Evolutionary conservation across 495 filamentous ascomycete genomes (phyloP).

Genomic region (Diplogelasinospora grovesii): DNA sequence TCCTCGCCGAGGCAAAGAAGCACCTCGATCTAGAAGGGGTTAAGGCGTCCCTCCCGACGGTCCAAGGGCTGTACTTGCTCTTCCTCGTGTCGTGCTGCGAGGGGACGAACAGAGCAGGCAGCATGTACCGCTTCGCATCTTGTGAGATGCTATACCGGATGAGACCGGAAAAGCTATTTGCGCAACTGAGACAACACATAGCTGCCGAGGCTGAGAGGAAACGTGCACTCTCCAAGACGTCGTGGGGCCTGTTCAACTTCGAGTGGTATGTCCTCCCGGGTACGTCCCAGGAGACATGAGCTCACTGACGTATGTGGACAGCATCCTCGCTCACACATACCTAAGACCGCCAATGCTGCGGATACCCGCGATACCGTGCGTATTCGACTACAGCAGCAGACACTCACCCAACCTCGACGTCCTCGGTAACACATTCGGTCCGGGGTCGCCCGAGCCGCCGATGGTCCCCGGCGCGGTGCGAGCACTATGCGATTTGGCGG

Average conservation of each 20-base stretch:
- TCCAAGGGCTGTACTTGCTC: slow-evolving; percentile 11
- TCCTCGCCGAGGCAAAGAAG: slow-evolving; percentile 12
- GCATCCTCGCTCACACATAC: too few species aligned
- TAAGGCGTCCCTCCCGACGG: slow-evolving; percentile 5
- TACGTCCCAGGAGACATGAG: too few species aligned
- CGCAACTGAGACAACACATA: slow-evolving; percentile 1
- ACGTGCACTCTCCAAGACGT: slow-evolving; percentile 6
- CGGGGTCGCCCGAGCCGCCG: slow-evolving; percentile 1
- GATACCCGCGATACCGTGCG: too few species aligned
- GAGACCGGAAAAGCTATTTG: slow-evolving; percentile 2
- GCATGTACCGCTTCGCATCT: slow-evolving; percentile 14
- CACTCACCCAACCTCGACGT: neutral
- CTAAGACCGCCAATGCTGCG: too few species aligned
- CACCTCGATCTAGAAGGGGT: slow-evolving; percentile 5
- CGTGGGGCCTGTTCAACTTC: slow-evolving; percentile 11
- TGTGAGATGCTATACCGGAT: slow-evolving; percentile 14
- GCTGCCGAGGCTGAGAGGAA: slow-evolving; percentile 3
- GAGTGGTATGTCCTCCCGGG: slow-evolving; percentile 9
- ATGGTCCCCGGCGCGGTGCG: neutral
- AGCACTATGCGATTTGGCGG: neutral
- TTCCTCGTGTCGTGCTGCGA: slow-evolving; percentile 6
- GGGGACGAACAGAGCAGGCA: slow-evolving; percentile 11
- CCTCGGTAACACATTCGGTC: neutral
- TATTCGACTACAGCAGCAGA: neutral
- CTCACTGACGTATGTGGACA: neutral